Percentiles rank a stretch among this genome's conserved stretches.
Evolutionary conservation across 1,284 basidiomycete species (phyloP).

Genomic region (Cryptococcus hybrid): DNA sequence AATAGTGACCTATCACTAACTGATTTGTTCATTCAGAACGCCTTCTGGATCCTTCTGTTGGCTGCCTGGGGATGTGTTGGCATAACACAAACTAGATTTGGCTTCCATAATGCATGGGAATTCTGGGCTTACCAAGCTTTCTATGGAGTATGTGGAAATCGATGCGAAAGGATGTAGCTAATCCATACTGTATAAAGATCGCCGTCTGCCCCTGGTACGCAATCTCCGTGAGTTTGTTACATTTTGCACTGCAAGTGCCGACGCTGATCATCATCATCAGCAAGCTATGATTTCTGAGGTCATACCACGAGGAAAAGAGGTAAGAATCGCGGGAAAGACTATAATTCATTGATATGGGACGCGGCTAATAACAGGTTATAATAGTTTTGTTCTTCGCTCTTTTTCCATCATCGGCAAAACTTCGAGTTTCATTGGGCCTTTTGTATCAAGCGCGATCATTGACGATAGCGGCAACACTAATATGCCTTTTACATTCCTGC

Average conservation of each 20-base stretch:
- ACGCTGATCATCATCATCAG: conserved; percentile 41
- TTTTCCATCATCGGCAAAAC: conserved; percentile 52
- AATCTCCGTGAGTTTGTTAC: conserved; percentile 49
- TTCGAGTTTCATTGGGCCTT: conserved; percentile 75
- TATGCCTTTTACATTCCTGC: conserved; percentile 79
- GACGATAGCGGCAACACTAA: conserved; percentile 65
- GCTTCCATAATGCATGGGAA: conserved; percentile 81
- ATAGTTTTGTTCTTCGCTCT: conserved; percentile 52
- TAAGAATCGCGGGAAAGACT: conserved; percentile 8
- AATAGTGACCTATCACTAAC: conserved; percentile 28
- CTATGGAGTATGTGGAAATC: conserved; percentile 55
- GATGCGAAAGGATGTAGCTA: not conserved
- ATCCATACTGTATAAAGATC: conserved; percentile 35
- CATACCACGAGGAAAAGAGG: conserved; percentile 57
- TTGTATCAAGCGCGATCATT: conserved; percentile 59
- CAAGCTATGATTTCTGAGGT: conserved; percentile 86
- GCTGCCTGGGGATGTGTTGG: conserved; percentile 76
- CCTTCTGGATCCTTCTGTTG: conserved; percentile 40
- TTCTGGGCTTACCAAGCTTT: conserved; percentile 79
- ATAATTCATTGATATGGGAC: conserved; percentile 1
- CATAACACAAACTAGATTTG: conserved; percentile 71
- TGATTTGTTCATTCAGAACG: conserved; percentile 40
- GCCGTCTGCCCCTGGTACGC: conserved; percentile 87
- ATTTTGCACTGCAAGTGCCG: conserved; percentile 1
- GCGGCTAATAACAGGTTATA: conserved; percentile 55